Evolutionary conservation across 495 filamentous ascomycete genomes (phyloP), one percentile per base, ranked within the genome.

Genomic region (Tuber borchii): DNA sequence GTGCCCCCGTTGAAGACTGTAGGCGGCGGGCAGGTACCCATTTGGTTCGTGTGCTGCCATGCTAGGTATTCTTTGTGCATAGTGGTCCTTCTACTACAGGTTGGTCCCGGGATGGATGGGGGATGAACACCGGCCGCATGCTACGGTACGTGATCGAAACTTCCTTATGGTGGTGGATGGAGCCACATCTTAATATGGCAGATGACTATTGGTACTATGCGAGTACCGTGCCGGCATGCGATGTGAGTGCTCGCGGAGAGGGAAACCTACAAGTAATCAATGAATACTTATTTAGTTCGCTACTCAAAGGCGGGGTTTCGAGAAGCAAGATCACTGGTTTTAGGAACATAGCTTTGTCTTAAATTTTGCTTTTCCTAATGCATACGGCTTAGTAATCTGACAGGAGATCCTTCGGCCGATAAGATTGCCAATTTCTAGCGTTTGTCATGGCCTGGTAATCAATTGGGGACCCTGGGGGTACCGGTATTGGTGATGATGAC

Each of bases 401-500:
- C 26, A 2, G 48, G 12, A 34, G 56, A 65, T 65, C 16, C 56
- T 19, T 65, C 56, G 12, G 56, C 17, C 1, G 56, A 65, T 26
- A 34, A 65, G 12, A 34, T 34, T 65, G 31, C 31, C 56, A 65
- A 65, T 34, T 8, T 6, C 34, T 14, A 34, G 26, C 26, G 56
- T 65, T 65, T 65, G 56, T 65, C 56, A 65, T 26, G 12, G 31
- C 26, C 56, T 65, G 56, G 56, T 65, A 65, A 65, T 65, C 56
- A 65, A 65, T 65, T 65, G 26, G n/a, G 56, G 31, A 65, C 56
- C 26, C 31, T 65, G 56, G 56, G 56, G 34, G 56, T 12, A 46
- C 5, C 16, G 17, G 45, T 12, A 46, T 19, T 46, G 17, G 45
- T 46, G 45, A 46, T 46, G 45, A 17, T 65, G 26, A 65, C 26